phyloP scores from a whole-genome alignment of 257 asterid genomes.

The Prunella vulgaris region DNA sequence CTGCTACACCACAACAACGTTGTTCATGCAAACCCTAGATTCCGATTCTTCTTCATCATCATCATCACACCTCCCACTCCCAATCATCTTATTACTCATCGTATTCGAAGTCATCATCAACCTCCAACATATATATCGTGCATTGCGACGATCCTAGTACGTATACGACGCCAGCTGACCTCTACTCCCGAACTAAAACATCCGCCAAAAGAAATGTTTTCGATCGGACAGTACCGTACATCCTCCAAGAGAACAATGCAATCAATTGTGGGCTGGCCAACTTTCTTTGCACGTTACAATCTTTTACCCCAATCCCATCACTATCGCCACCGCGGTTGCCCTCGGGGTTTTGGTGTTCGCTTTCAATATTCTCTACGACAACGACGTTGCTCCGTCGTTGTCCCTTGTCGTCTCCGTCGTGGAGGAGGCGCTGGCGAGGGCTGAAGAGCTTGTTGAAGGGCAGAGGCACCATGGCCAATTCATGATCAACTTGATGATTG shows the following conservation, averaged over 20 bases:
- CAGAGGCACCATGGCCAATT: slow-evolving; percentile 35
- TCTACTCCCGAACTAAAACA: neutral
- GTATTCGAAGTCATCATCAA: slow-evolving; percentile 17
- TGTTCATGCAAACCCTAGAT: neutral
- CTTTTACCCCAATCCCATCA: neutral
- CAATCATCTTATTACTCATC: neutral
- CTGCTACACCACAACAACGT: neutral
- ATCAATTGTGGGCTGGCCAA: too few relatives aligned
- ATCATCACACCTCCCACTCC: neutral
- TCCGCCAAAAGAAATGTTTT: neutral
- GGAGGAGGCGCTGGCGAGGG: slow-evolving; percentile 51
- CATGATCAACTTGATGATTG: slow-evolving; percentile 16
- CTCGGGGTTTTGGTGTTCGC: slow-evolving; percentile 1
- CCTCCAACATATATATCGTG: slow-evolving; percentile 23
- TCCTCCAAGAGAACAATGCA: neutral
- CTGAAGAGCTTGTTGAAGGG: slow-evolving; percentile 32
- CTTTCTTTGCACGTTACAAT: neutral
- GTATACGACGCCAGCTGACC: slow-evolving; percentile 7
- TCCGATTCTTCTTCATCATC: neutral
- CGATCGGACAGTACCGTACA: too few relatives aligned
- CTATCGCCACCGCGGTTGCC: neutral
- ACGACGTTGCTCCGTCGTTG: slow-evolving; percentile 15
- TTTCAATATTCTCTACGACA: slow-evolving; percentile 19
- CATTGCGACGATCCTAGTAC: slow-evolving; percentile 22
- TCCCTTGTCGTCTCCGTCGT: slow-evolving; percentile 31